Evolutionary conservation across 2,329 filamentous ascomycete genomes (phyloP).

Genomic region (Colletotrichum eremochloae): DNA sequence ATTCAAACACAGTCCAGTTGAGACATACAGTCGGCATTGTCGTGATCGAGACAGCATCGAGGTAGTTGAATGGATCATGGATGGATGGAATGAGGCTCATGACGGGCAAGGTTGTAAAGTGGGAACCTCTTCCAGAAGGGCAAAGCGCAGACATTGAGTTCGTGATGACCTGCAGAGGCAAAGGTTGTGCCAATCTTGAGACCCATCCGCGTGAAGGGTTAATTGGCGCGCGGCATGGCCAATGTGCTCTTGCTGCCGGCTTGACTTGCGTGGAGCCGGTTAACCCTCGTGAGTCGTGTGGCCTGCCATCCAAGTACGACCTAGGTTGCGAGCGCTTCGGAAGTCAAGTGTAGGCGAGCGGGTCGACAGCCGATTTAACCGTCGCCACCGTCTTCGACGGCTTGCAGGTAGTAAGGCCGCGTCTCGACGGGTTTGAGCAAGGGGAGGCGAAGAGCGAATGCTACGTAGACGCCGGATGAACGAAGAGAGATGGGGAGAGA

Average conservation of each 20-base stretch:
- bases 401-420: conserved; percentile 7
- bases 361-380: conserved; percentile 3
- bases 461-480: background rate
- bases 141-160: conserved; percentile 20
- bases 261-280: conserved; percentile 30
- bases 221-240: conserved; percentile 3
- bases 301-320: background rate
- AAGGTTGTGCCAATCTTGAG: background rate
- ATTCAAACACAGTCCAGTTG: background rate
- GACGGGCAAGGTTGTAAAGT: conserved; percentile 25
- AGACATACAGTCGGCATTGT: background rate
- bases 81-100: conserved; percentile 23
- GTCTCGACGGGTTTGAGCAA: conserved; percentile 17
- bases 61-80: background rate
- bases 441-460: background rate
- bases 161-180: conserved; percentile 16
- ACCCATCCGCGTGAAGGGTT: background rate
- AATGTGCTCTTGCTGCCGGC: conserved; percentile 12
- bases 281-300: conserved; percentile 2
- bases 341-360: conserved; percentile 1
- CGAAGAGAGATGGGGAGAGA: background rate
- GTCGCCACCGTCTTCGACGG: background rate
- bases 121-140: conserved; percentile 22
- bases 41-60: background rate
- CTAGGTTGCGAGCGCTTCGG: background rate